Evolutionary conservation across 1,284 basidiomycete genomes (phyloP).

Genomic region (Cutaneotrichosporon mucoides): DNA sequence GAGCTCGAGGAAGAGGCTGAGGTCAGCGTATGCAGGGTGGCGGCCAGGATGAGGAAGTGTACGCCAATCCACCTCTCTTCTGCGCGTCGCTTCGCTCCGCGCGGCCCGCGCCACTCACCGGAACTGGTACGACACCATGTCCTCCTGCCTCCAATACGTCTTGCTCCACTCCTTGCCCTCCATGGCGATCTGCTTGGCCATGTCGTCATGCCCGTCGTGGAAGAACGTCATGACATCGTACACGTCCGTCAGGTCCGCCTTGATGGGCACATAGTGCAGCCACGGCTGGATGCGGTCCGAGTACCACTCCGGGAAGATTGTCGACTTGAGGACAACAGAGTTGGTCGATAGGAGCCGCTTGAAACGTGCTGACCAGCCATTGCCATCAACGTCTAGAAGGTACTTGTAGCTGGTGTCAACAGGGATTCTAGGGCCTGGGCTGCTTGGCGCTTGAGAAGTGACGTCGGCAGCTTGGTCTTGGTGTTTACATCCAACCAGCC

Average conservation of each 20-base stretch:
- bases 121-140: conserved; percentile 62
- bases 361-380: conserved; percentile 49
- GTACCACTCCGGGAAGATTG: conserved; percentile 52
- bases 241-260: conserved; percentile 53
- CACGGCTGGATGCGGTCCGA: conserved; percentile 50
- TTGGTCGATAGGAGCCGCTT: conserved; percentile 48
- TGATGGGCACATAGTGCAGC: conserved; percentile 52
- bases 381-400: conserved; percentile 44
- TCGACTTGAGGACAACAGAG: conserved; percentile 49
- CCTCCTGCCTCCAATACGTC: conserved; percentile 61
- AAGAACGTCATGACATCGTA: conserved; percentile 58
- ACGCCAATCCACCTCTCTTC: no score
- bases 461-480: no score
- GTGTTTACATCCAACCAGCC: no score
- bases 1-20: conserved; percentile 33
- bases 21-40: no score
- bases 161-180: conserved; percentile 60
- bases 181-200: conserved; percentile 58
- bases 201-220: conserved; percentile 56
- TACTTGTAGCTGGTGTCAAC: conserved; percentile 53
- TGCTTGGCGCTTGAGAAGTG: no score
- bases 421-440: conserved; percentile 47
- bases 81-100: no score
- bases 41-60: no score
- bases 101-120: no score